phyloP scores from a whole-genome alignment of 2,329 filamentous ascomycete genomes.

The Plectosphaerella sp. region DNA sequence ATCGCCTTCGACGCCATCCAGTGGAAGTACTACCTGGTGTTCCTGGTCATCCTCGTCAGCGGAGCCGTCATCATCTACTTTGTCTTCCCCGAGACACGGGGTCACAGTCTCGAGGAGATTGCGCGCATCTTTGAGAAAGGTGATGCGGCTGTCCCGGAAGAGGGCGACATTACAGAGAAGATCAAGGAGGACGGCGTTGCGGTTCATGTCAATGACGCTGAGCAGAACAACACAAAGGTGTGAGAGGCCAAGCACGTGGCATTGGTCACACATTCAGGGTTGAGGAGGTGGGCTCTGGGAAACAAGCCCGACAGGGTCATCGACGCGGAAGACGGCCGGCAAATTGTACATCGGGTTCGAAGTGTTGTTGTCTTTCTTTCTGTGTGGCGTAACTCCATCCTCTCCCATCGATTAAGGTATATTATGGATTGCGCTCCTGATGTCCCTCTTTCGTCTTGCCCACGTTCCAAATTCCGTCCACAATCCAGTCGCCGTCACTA shows the following conservation, averaged over 20 bases:
- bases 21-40: constrained; percentile 41
- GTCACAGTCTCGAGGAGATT: constrained; percentile 32
- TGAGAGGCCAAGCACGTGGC: background rate
- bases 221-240: background rate
- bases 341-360: too few species aligned
- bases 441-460: constrained; percentile 4
- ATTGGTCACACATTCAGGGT: background rate
- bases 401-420: too few species aligned
- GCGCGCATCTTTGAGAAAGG: background rate
- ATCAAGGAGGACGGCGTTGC: background rate
- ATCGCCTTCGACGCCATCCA: constrained; percentile 32
- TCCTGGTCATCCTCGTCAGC: constrained; percentile 23
- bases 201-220: background rate
- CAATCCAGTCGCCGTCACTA: constrained; percentile 16
- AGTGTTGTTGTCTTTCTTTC: too few species aligned
- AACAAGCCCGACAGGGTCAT: too few species aligned
- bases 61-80: constrained; percentile 17
- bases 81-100: constrained; percentile 22
- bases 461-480: constrained; percentile 20
- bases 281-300: too few species aligned
- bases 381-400: too few species aligned
- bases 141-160: background rate
- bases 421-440: too few species aligned
- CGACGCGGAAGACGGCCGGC: too few species aligned
- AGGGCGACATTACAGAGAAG: background rate